Evolutionary conservation across 1,284 basidiomycete genomes (phyloP).

Genomic region (Sanguinoderma infundibulare): DNA sequence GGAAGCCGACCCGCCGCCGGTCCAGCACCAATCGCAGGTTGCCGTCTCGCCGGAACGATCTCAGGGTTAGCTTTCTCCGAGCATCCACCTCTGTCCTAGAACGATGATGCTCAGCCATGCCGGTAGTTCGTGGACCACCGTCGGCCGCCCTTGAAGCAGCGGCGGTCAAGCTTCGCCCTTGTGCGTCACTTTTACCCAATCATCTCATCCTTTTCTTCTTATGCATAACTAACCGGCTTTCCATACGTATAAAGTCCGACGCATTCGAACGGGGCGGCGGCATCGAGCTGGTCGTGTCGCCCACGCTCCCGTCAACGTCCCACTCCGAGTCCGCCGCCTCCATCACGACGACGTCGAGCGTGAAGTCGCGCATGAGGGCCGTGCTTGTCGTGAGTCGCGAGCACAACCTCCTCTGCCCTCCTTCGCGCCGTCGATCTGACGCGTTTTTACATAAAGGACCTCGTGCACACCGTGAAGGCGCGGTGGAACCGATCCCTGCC

Average conservation of each 20-base stretch:
- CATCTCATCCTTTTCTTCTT: background rate
- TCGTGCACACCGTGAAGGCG: background rate
- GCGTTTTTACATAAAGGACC: conserved; percentile 4
- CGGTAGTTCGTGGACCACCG: background rate
- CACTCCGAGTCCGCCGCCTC: background rate
- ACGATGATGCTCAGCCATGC: background rate
- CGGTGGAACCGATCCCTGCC: background rate
- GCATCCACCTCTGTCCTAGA: too few relatives aligned
- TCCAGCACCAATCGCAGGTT: background rate
- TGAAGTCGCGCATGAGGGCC: background rate
- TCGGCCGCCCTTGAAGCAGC: background rate
- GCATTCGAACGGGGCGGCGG: background rate
- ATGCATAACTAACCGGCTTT: background rate
- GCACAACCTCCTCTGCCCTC: background rate
- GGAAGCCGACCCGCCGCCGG: background rate
- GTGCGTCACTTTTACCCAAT: too few relatives aligned
- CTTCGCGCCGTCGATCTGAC: background rate
- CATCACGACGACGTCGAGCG: background rate
- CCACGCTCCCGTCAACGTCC: background rate
- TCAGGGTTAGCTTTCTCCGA: background rate
- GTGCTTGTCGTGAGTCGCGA: conserved; percentile 3
- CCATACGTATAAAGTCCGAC: background rate
- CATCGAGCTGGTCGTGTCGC: background rate
- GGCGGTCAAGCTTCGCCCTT: conserved; percentile 2
- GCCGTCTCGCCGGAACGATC: background rate